A percentile compares a stretch with the other conserved stretches of the same genome.
phyloP scores from a whole-genome alignment of 139 green algal species.

The Chlamydomonas eustigma region DNA sequence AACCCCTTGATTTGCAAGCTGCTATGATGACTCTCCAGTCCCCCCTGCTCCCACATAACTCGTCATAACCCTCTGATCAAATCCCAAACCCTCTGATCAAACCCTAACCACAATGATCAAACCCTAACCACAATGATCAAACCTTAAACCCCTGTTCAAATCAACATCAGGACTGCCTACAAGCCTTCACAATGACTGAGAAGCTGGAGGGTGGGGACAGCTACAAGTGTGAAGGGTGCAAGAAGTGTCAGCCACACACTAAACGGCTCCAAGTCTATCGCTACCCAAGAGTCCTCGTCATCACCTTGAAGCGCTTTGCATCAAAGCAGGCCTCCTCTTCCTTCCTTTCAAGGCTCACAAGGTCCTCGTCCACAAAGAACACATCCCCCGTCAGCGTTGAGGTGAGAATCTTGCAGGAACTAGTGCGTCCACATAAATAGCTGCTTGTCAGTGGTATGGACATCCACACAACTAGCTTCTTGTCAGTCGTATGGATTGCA shows the following conservation, averaged over 20 bases:
- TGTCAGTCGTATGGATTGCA: too few relatives aligned
- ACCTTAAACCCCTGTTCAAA: not conserved
- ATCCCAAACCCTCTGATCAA: too few relatives aligned
- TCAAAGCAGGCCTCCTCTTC: conserved; percentile 12
- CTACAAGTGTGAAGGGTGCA: conserved; percentile 62
- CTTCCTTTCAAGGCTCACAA: conserved; percentile 22
- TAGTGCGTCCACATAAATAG: too few relatives aligned
- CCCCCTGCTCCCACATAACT: not conserved
- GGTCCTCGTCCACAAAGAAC: conserved; percentile 46
- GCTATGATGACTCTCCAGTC: not conserved
- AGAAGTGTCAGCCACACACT: conserved; percentile 37
- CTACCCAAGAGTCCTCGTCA: conserved; percentile 47
- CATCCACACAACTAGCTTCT: too few relatives aligned
- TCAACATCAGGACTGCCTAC: not conserved
- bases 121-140: not conserved
- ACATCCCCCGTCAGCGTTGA: conserved; percentile 40
- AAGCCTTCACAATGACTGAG: conserved; percentile 22
- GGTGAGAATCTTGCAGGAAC: not conserved
- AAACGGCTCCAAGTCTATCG: conserved; percentile 59
- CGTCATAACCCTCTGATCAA: not conserved
- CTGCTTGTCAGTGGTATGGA: too few relatives aligned
- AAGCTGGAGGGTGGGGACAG: conserved; percentile 33
- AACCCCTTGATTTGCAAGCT: not conserved
- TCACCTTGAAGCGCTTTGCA: conserved; percentile 67
- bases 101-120: too few relatives aligned